Conservation (phyloP, 306 rosid species). For the Ammopiptanthus mongolicus region DNA sequence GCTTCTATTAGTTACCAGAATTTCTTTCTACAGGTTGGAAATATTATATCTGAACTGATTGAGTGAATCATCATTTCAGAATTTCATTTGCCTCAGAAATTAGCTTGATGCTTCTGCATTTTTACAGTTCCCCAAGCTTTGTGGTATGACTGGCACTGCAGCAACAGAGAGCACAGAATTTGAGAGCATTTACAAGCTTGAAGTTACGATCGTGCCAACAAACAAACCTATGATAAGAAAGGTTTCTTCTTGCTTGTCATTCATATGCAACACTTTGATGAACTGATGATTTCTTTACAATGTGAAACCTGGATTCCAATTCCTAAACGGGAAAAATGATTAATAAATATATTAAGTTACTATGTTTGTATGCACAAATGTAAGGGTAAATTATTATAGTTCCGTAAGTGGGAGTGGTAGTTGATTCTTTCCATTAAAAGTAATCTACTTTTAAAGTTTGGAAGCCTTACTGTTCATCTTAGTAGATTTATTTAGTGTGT, state of each 20-base stretch:
- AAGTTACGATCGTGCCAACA: constrained; percentile 94
- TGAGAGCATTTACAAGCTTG: constrained; percentile 97
- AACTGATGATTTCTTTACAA: constrained; percentile 10
- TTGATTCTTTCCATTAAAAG: constrained; percentile 15
- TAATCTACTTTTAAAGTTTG: background rate
- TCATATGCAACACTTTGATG: constrained; percentile 8
- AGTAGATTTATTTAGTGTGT: background rate
- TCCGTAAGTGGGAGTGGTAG: background rate
- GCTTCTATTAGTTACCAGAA: constrained; percentile 98
- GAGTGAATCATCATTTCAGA: constrained; percentile 10
- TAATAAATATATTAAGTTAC: constrained; percentile 4
- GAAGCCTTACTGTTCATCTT: background rate
- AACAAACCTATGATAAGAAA: constrained; percentile 96
- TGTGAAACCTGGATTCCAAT: background rate
- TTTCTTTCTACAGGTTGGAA: constrained; percentile 92
- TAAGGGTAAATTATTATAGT: background rate
- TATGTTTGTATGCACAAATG: background rate
- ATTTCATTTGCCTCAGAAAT: constrained; percentile 11
- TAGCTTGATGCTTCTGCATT: constrained; percentile 21
- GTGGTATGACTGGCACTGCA: constrained; percentile 99
- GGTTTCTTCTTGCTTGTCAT: constrained; percentile 42
- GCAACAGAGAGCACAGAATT: constrained; percentile 96
- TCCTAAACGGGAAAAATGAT: constrained; percentile 5
- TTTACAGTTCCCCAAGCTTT: constrained; percentile 90
- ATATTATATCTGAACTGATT: constrained; percentile 20